These are phyloP conservation scores for Chenopodium formosanum DNA, from an alignment of 148 eudicot species.

Conservation along the genomic window DNA sequence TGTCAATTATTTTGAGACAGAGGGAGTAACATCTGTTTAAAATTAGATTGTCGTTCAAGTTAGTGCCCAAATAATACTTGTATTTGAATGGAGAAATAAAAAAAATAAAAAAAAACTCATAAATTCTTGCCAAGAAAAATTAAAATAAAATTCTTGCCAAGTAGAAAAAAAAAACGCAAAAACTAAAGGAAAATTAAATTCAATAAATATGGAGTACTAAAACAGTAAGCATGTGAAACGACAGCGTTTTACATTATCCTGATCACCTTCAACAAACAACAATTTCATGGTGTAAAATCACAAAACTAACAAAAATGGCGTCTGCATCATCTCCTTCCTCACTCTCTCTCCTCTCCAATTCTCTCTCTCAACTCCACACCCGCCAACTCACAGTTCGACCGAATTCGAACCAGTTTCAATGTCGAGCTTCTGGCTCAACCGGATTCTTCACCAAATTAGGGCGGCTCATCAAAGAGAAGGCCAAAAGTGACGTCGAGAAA, in stretches of 20 bases:
- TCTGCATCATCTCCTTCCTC: slow-evolving; percentile 27
- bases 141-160: no score
- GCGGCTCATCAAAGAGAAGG: slow-evolving; percentile 84
- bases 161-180: no score
- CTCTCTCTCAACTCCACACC: slow-evolving; percentile 27
- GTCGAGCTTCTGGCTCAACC: slow-evolving; percentile 49
- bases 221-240: neutral
- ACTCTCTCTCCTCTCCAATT: slow-evolving; percentile 38
- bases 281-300: neutral
- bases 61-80: no score
- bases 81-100: no score
- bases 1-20: no score
- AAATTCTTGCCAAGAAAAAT: no score
- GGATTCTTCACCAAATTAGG: slow-evolving; percentile 87
- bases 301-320: slow-evolving; percentile 24
- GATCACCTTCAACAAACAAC: neutral
- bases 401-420: slow-evolving; percentile 42
- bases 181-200: no score
- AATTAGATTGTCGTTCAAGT: no score
- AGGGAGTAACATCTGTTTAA: no score
- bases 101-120: no score
- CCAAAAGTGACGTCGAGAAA: slow-evolving; percentile 90
- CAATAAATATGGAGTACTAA: no score
- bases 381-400: slow-evolving; percentile 6
- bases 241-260: slow-evolving; percentile 5